phyloP scores from a whole-genome alignment of 169 alveolate species.

The Plasmodium gonderi region DNA sequence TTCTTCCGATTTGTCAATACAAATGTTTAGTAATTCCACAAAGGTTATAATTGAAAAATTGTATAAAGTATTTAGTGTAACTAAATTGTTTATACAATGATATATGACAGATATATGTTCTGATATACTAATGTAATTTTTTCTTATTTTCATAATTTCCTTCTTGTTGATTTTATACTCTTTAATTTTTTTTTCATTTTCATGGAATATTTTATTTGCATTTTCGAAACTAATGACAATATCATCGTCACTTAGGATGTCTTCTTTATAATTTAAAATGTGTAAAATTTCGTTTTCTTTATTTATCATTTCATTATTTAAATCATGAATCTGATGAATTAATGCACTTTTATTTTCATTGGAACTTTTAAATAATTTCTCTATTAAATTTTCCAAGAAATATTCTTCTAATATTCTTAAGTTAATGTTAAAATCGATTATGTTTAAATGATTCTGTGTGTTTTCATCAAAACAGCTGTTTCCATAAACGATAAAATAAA shows the following conservation, averaged over 20 bases:
- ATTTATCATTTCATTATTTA: conserved; percentile 23
- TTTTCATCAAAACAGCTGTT: conserved; percentile 31
- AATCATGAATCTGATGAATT: conserved; percentile 58
- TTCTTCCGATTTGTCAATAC: conserved; percentile 72
- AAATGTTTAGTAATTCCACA: conserved; percentile 30
- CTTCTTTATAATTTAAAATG: conserved; percentile 61
- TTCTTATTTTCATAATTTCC: conserved; percentile 55
- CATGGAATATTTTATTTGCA: conserved; percentile 35
- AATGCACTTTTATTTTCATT: conserved; percentile 22
- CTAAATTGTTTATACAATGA: conserved; percentile 26
- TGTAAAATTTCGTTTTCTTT: conserved; percentile 62
- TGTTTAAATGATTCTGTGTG: conserved; percentile 46
- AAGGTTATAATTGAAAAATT: conserved; percentile 54
- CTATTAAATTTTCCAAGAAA: conserved; percentile 40
- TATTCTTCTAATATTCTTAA: conserved; percentile 63
- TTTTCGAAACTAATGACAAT: conserved; percentile 42
- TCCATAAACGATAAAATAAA: conserved; percentile 60
- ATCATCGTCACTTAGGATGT: conserved; percentile 59
- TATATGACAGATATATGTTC: conserved; percentile 56
- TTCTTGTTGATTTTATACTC: conserved; percentile 71
- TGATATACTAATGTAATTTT: conserved; percentile 57
- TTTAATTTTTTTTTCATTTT: conserved; percentile 74
- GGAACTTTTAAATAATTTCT: conserved; percentile 19
- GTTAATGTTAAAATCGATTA: conserved; percentile 51
- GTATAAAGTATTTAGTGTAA: conserved; percentile 33